Evolutionary conservation across 2,329 filamentous ascomycete genomes (phyloP).

Genomic region (Epichloe bromicola): DNA sequence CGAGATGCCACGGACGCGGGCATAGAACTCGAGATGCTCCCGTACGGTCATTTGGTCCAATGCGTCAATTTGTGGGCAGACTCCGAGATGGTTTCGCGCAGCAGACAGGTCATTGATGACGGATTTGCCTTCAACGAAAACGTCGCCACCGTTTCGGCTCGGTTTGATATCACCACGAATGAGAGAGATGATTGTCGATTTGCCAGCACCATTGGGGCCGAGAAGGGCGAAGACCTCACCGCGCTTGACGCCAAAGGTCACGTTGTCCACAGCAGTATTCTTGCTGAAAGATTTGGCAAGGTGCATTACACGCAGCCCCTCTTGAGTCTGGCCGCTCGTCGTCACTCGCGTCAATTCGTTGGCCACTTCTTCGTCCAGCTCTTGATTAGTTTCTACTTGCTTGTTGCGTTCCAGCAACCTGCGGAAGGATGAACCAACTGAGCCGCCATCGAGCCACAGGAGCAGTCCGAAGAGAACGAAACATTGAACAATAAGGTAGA

Average conservation of each 20-base stretch:
- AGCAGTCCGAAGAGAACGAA: constrained; percentile 58
- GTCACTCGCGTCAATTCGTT: constrained; percentile 52
- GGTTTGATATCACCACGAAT: constrained; percentile 82
- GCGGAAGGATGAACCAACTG: constrained; percentile 40
- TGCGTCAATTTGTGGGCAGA: constrained; percentile 80
- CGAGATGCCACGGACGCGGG: constrained; percentile 64
- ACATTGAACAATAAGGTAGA: constrained; percentile 68
- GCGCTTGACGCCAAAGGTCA: constrained; percentile 67
- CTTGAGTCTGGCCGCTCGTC: constrained; percentile 21
- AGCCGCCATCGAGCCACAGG: constrained; percentile 70
- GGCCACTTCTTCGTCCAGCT: constrained; percentile 46
- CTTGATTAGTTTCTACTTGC: constrained; percentile 16
- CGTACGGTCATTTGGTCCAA: constrained; percentile 83
- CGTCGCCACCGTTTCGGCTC: constrained; percentile 55
- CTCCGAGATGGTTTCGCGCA: constrained; percentile 69
- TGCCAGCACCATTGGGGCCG: constrained; percentile 84
- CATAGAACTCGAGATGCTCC: constrained; percentile 83
- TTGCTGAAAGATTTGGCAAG: constrained; percentile 68
- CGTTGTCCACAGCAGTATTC: constrained; percentile 73
- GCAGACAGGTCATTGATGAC: constrained; percentile 58
- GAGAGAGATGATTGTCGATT: constrained; percentile 77
- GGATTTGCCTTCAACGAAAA: constrained; percentile 67
- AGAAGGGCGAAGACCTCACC: constrained; percentile 82
- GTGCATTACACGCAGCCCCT: constrained; percentile 68
- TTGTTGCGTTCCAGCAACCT: constrained; percentile 24